phyloP scores from a whole-genome alignment of 2,329 filamentous ascomycete species.

The Pyrenophora seminiperda region DNA sequence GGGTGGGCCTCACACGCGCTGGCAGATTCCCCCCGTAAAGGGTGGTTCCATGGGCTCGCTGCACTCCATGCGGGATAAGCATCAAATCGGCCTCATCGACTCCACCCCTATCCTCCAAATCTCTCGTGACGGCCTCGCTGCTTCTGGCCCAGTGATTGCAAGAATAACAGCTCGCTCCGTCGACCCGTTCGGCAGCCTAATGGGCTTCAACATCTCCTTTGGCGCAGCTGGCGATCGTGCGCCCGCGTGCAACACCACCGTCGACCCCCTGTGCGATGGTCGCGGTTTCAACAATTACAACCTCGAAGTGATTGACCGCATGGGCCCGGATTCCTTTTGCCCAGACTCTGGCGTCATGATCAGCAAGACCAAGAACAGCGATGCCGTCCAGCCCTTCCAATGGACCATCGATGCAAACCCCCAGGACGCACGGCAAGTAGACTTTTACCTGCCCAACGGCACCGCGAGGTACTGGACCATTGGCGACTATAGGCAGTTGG shows the following conservation, averaged over 20 bases:
- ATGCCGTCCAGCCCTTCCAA: slow-evolving; percentile 55
- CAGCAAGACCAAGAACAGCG: slow-evolving; percentile 58
- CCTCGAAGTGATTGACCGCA: slow-evolving; percentile 59
- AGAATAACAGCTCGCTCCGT: slow-evolving; percentile 57
- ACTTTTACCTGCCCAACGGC: slow-evolving; percentile 58
- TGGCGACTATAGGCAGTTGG: slow-evolving; percentile 60
- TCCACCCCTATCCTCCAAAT: slow-evolving; percentile 53
- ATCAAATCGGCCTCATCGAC: slow-evolving; percentile 56
- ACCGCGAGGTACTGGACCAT: slow-evolving; percentile 55
- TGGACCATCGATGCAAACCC: slow-evolving; percentile 63
- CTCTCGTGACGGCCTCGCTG: slow-evolving; percentile 51
- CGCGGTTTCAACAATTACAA: slow-evolving; percentile 59
- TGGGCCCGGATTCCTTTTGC: slow-evolving; percentile 60
- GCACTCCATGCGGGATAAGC: slow-evolving; percentile 61
- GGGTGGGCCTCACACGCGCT: slow-evolving; percentile 59
- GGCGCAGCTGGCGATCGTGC: slow-evolving; percentile 51
- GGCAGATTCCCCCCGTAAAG: slow-evolving; percentile 58
- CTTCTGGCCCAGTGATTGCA: slow-evolving; percentile 54
- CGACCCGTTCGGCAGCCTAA: slow-evolving; percentile 48
- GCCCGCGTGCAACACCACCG: slow-evolving; percentile 51
- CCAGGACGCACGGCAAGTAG: slow-evolving; percentile 57
- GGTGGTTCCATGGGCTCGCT: slow-evolving; percentile 58
- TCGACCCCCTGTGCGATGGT: slow-evolving; percentile 58
- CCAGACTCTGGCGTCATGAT: slow-evolving; percentile 60
- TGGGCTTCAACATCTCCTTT: slow-evolving; percentile 57